Base-by-base conservation (phyloP, 2,329 filamentous ascomycete species). In the Ophiobolus disseminans region DNA sequence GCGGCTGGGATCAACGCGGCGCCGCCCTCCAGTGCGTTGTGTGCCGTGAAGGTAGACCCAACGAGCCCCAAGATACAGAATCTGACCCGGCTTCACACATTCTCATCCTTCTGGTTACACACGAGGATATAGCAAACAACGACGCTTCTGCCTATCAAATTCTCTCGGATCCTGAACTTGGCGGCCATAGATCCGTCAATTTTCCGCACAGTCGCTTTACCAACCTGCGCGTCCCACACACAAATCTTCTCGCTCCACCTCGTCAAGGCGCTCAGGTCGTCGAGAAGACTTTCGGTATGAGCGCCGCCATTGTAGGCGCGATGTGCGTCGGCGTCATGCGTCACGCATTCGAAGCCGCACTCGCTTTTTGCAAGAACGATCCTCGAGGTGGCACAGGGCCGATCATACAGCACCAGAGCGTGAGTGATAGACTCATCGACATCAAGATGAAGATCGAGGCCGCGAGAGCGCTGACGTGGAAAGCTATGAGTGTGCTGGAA, bases 311-410 rank as follows among this genome's bases (percentile, higher is more conserved):
- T 0, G 81, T 83, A 0, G 80, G 80, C 1, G 80, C 81, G 2
- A 83, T 84, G 77, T 73, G 73, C 8, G 78, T 80, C 0, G 79
- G 80, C 2, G 68, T 84, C 31, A 81, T 82, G 79, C 75, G 81
- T 0, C 75, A 77, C 0, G 75, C 77, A 0, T 84, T 84, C 53
- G 80, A 82, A 11, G 74, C 75, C 0, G 80, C 80, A 1, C 64
- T 84, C 1, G 55, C 58, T 1, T 84, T 82, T 51, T 78, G 79
- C 2, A 81, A 79, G 55, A 42, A 43, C 0, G 75, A 83, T n/a
- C 56, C 64, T 2, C 69, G 81, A 1, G 72, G 78, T 13, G 80
- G 80, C 2, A 73, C 66, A 1, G 69, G 74, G 21, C 68, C 73
- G 0, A 70, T 84, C 30, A 60, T 82, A 5, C 66, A 78, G 48